Percentiles rank a stretch among this genome's conserved stretches.
These are phyloP conservation scores for Cynanchum wilfordii DNA, from an alignment of 257 asterid species.

Conservation along the genomic window DNA sequence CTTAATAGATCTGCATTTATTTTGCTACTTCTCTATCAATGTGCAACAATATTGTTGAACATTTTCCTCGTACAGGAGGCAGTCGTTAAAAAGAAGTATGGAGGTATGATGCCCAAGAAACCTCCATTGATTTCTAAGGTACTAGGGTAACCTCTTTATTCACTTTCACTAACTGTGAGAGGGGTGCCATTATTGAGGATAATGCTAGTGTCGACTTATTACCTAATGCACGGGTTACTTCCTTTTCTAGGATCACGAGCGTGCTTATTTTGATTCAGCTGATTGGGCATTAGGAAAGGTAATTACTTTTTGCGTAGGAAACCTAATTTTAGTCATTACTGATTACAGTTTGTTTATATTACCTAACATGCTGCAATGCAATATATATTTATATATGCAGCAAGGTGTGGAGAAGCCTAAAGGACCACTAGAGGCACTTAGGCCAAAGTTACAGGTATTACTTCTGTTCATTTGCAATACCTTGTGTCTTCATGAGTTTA, in stretches of 20 bases:
- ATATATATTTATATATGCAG: conserved; percentile 40
- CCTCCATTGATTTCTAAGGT: conserved; percentile 97
- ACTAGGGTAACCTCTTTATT: neutral
- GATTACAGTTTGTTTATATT: neutral
- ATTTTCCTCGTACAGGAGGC: conserved; percentile 47
- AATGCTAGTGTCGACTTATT: neutral
- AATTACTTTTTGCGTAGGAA: conserved; percentile 13
- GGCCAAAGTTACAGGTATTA: conserved; percentile 91
- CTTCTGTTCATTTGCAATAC: neutral
- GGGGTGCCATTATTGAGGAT: neutral
- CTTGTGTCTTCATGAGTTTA: neutral
- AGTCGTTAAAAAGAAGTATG: conserved; percentile 80
- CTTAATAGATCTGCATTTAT: neutral
- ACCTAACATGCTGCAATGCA: neutral
- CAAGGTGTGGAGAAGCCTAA: conserved; percentile 97
- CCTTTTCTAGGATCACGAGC: conserved; percentile 82
- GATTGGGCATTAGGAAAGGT: conserved; percentile 99
- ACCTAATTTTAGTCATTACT: conserved; percentile 6
- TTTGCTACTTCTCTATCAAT: neutral
- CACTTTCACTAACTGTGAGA: neutral
- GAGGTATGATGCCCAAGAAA: conserved; percentile 89
- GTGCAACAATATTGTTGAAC: conserved; percentile 1
- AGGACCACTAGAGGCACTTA: conserved; percentile 98
- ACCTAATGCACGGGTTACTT: neutral
- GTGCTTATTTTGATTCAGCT: conserved; percentile 99